phyloP scores from a whole-genome alignment of 2,329 filamentous ascomycete genomes.

The Penicillium thymicola region DNA sequence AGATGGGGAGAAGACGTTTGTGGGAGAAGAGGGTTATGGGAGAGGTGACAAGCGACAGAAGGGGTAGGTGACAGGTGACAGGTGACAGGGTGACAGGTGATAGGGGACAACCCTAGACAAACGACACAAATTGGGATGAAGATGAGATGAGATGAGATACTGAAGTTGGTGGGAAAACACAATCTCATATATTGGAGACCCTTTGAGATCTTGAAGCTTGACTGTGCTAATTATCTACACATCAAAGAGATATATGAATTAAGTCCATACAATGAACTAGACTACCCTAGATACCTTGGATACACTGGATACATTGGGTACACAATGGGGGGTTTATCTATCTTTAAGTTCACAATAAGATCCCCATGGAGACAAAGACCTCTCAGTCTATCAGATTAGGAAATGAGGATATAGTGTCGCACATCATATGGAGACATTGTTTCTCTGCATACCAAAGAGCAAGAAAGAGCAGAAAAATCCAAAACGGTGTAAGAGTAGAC shows the following conservation, averaged over 20 bases:
- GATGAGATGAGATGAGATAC: neutral
- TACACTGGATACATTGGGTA: neutral
- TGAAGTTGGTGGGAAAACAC: neutral
- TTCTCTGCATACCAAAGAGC: neutral
- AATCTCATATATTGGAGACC: neutral
- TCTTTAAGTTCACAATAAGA: neutral
- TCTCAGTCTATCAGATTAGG: neutral
- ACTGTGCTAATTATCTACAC: neutral
- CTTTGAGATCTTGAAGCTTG: neutral
- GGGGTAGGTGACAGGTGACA: too few species aligned
- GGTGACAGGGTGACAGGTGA: neutral
- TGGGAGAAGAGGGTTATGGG: neutral
- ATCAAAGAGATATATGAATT: neutral
- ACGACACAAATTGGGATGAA: neutral
- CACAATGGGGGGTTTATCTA: neutral
- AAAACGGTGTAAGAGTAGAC: neutral
- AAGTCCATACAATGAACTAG: neutral
- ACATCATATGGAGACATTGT: neutral
- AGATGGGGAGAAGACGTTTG: slow-evolving; percentile 3
- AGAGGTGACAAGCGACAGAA: neutral
- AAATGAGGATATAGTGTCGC: neutral
- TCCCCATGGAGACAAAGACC: neutral
- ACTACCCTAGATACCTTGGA: neutral
- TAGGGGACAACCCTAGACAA: neutral
- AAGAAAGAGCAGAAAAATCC: neutral